Conservation (phyloP, 2,329 filamentous ascomycete species). For the Esteya vermicola region DNA sequence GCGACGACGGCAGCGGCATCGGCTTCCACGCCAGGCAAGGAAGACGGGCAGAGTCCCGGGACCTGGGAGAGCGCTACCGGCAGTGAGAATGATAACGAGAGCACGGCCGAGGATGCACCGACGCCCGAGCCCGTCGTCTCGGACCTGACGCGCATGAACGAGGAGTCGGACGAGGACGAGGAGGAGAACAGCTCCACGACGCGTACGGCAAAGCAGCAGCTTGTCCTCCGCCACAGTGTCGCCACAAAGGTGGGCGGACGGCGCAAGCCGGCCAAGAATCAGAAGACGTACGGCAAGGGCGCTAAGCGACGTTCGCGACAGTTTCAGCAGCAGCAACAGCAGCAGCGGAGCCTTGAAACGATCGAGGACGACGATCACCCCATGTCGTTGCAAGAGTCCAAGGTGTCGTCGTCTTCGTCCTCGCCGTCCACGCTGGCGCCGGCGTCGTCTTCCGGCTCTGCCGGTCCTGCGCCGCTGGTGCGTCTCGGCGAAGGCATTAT, state of each 20-base stretch:
- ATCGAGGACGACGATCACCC: neutral
- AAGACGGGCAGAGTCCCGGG: constrained; percentile 13
- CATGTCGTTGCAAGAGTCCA: neutral
- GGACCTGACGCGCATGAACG: constrained; percentile 14
- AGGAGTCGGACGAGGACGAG: constrained; percentile 19
- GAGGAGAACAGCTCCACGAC: constrained; percentile 4
- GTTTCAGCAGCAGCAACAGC: neutral
- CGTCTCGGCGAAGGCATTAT: constrained; percentile 73
- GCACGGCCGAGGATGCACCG: constrained; percentile 21
- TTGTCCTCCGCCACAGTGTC: constrained; percentile 6
- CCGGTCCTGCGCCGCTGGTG: constrained; percentile 41
- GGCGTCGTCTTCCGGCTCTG: neutral
- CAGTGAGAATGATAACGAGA: constrained; percentile 40
- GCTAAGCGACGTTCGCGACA: constrained; percentile 11
- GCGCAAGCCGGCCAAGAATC: constrained; percentile 23
- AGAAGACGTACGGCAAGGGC: constrained; percentile 31
- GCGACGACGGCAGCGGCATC: neutral
- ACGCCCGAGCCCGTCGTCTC: constrained; percentile 13
- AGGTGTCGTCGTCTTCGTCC: constrained; percentile 1
- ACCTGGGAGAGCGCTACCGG: constrained; percentile 29
- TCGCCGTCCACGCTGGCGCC: neutral
- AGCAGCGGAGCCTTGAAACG: neutral
- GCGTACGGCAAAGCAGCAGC: constrained; percentile 4
- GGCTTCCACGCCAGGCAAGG: constrained; percentile 22
- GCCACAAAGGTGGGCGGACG: constrained; percentile 15